Conservation (phyloP, 768 basidiomycete species). For the Tylopilus vinaceipallidus region DNA sequence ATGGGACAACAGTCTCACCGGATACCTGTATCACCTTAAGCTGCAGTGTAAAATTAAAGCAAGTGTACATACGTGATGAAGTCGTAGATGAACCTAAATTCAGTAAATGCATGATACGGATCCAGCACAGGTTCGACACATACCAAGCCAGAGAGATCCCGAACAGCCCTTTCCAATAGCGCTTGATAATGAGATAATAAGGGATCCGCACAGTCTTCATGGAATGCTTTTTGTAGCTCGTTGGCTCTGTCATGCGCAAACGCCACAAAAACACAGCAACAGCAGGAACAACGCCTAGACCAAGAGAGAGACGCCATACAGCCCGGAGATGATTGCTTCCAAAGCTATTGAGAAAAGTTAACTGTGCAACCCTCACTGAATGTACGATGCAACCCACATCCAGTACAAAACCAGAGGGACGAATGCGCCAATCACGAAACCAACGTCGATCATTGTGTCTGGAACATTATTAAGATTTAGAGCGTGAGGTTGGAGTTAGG, state of each 20-base stretch:
- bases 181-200: constrained; percentile 69
- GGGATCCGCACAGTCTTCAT: constrained; percentile 78
- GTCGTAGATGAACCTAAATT: constrained; percentile 69
- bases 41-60: background rate
- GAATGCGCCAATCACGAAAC: constrained; percentile 77
- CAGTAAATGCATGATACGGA: background rate
- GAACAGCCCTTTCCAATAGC: constrained; percentile 74
- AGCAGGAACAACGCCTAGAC: constrained; percentile 81
- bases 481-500: background rate
- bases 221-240: constrained; percentile 68
- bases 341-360: constrained; percentile 44
- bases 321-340: constrained; percentile 77
- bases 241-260: constrained; percentile 78
- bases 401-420: constrained; percentile 84
- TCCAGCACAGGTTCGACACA: constrained; percentile 1
- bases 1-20: constrained; percentile 42
- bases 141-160: constrained; percentile 80
- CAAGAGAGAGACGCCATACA: constrained; percentile 85
- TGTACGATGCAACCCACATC: constrained; percentile 56
- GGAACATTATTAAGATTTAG: background rate
- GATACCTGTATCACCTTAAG: constrained; percentile 49
- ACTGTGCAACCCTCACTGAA: background rate
- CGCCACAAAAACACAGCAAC: constrained; percentile 85
- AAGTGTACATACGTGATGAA: constrained; percentile 61
- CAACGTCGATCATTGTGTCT: constrained; percentile 86